Base-by-base conservation (phyloP, 805 yeast genomes). In the Nakazawaea ishiwadae region DNA sequence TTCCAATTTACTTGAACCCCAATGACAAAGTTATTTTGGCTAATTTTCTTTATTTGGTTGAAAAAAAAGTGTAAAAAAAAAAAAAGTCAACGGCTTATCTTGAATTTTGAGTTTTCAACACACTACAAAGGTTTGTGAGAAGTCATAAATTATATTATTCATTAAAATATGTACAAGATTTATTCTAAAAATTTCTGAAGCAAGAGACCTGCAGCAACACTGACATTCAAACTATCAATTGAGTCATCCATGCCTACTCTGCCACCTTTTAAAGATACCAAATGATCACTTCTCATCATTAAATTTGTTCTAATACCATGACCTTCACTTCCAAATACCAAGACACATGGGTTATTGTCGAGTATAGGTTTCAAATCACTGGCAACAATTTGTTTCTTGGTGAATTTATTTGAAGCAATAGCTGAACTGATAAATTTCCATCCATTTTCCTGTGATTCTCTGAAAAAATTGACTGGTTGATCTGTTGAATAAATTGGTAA, bases 321-420 rank as follows among this genome's bases (percentile, higher is more conserved):
- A 8, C 95, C 95, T 61, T 89, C 97, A 37, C 88, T 83, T 10
- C 96, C 97, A 37, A 90, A 65, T 1, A 88, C 84, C 38, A 89
- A 61, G 47, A 90, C 53, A 28, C 77, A 71, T 0, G 96, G 96
- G 1, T 70, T 57, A 9, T 64, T 52, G 3, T 61, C 57, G 28
- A 78, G 54, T 28, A 81, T 50, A 0, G 58, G 60, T 1, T 62
- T 52, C 39, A 87, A 59, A 19, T 75, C 75, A 3, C 59, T 60
- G 46, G 42, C 45, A 27, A 48, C 42, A 15, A 59, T 63, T 21
- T 44, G n/a, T n/a, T n/a, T 44, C 19, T 52, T 53, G 20, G 59
- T 54, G 6, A 18, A 12, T 55, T 50, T 63, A 52, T 48, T 64
- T 10, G 44, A 34, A n/a, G 52, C 47, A 10, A 77, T 60, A 35